Conservation (phyloP, 495 filamentous ascomycete species). For the Amorphotheca resinae region DNA sequence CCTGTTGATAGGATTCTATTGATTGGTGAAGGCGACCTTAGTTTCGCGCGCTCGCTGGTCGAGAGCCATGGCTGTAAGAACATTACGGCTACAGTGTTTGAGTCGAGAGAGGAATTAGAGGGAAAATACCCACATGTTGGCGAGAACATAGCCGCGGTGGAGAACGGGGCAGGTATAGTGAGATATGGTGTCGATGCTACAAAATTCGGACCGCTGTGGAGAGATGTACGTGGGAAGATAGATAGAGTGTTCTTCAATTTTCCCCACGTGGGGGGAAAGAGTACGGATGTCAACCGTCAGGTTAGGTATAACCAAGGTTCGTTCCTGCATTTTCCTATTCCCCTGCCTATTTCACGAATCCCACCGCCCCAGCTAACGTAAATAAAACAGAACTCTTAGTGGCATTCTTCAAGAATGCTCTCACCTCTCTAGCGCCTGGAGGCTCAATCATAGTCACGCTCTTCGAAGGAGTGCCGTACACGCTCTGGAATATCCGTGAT, state of each 20-base stretch:
- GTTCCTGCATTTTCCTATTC: neutral
- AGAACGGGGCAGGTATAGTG: constrained; percentile 33
- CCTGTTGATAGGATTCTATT: constrained; percentile 62
- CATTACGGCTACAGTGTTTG: constrained; percentile 43
- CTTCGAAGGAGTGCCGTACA: constrained; percentile 89
- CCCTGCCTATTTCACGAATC: neutral
- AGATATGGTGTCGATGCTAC: constrained; percentile 65
- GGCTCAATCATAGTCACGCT: constrained; percentile 74
- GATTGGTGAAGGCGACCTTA: constrained; percentile 90
- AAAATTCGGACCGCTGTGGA: constrained; percentile 41
- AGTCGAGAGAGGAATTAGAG: constrained; percentile 35
- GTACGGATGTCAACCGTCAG: constrained; percentile 87
- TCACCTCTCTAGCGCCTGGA: constrained; percentile 26
- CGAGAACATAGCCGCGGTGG: constrained; percentile 44
- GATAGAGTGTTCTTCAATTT: constrained; percentile 89
- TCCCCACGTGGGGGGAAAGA: constrained; percentile 85
- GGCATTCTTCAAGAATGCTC: constrained; percentile 57
- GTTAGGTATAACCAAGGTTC: constrained; percentile 73
- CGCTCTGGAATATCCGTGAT: constrained; percentile 85
- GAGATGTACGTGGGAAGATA: constrained; percentile 28
- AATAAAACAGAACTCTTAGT: constrained; percentile 54
- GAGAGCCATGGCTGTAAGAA: constrained; percentile 55
- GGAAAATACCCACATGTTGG: constrained; percentile 69
- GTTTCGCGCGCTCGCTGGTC: constrained; percentile 67
- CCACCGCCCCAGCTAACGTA: neutral